Base-by-base conservation (phyloP, 768 basidiomycete species). In the Pleurotus sapidus region DNA sequence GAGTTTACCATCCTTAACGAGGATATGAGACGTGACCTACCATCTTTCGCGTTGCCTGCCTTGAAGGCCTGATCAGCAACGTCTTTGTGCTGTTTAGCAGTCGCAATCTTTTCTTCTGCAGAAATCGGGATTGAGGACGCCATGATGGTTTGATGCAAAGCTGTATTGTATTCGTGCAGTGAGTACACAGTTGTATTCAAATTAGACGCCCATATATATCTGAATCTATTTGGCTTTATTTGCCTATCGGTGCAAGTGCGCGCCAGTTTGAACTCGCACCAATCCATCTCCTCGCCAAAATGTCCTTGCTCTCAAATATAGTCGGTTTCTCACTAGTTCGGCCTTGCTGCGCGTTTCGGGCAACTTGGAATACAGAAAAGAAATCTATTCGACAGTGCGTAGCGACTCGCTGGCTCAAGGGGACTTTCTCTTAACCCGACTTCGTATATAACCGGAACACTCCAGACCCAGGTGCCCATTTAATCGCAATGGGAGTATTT, bases 341-440 rank as follows among this genome's bases (percentile, higher is more conserved):
- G 94, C 43, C 87, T 97, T 58, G 86, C 87, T 18, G 86, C 88
- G 17, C 82, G 95, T 58, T 77, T 93, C 59, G 92, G 91, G 64
- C 93, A 95, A 73, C 84, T 97, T 20, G 89, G 88, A 55, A 89
- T 97, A 65, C 88, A 93, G 71, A 86, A 81, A 68, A 80, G 89
- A 65, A 85, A 86, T 67, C 79, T 95, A 59, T 83, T 90, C 71
- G 80, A 85, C 46, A 92, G 94, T 95, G 67, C 69, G 93, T 82
- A 18, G 56, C 30, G 8, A 34, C 17, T 25, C 7, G 6, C 20
- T 54, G 6, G 39, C 18, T 27, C 55, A 46, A n/a, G 40, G 43
- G 49, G 27, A 11, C 24, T 30, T 49, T 8, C 14, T 27, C 24
- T 37, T 9, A 58, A 9, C 39, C 18, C 54, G 7, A 43, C 51